A percentile compares a stretch with the other conserved stretches of the same genome.
Evolutionary conservation across 805 yeast genomes (phyloP).

Genomic region (Kregervanrija fluxuum): DNA sequence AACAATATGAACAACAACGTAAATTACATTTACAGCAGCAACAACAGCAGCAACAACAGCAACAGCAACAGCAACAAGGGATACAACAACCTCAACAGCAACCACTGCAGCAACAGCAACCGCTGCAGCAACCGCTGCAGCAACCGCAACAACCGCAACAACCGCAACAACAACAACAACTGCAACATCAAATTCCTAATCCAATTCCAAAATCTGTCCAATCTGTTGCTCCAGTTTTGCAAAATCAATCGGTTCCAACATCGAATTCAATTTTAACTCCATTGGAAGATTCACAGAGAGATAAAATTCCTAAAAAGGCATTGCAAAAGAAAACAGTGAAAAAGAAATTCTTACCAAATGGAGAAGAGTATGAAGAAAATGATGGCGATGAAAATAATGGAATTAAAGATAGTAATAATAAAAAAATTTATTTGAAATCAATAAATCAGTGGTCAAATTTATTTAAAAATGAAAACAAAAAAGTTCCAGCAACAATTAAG

Average conservation of each 20-base stretch:
- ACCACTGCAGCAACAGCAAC: conserved; percentile 3
- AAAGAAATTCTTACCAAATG: conserved; percentile 2
- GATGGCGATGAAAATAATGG: not conserved
- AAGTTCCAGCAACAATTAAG: conserved; percentile 37
- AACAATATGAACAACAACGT: conserved; percentile 28
- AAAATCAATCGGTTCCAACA: conserved; percentile 2
- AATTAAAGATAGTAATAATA: not conserved
- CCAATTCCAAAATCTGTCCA: not conserved
- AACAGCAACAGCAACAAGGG: conserved; percentile 6
- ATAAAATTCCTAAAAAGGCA: conserved; percentile 5
- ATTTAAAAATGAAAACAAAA: conserved; percentile 20
- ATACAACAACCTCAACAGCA: conserved; percentile 6
- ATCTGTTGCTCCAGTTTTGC: not conserved
- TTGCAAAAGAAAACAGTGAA: conserved; percentile 8
- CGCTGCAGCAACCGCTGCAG: conserved; percentile 7
- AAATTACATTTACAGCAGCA: conserved; percentile 21
- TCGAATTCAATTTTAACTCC: conserved; percentile 5
- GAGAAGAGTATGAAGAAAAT: not conserved
- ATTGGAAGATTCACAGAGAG: conserved; percentile 1
- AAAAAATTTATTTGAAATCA: conserved; percentile 11
- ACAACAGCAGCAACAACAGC: conserved; percentile 19
- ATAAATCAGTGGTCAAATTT: conserved; percentile 51
- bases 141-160: conserved; percentile 5
- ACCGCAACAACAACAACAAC: conserved; percentile 9
- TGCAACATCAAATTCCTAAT: conserved; percentile 4